Conservation (phyloP, 2,329 filamentous ascomycete species). For the Albophoma yamanashiensis region DNA sequence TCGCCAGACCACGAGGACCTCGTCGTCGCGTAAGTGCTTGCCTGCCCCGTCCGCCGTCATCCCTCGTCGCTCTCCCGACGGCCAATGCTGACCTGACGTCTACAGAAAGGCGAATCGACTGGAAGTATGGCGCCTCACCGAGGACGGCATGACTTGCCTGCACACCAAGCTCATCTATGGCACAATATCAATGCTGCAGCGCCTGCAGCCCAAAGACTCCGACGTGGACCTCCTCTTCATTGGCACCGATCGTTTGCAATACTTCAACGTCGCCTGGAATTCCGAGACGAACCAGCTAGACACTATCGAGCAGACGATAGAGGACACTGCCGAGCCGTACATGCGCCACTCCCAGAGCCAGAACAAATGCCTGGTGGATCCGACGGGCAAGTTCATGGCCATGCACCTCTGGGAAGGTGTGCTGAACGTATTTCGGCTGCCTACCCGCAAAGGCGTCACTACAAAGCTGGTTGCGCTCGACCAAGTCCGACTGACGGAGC, state of each 20-base stretch:
- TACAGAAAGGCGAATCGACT: slow-evolving; percentile 71
- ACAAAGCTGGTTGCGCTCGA: slow-evolving; percentile 38
- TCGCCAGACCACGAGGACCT: slow-evolving; percentile 67
- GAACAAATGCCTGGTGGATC: slow-evolving; percentile 76
- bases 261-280: slow-evolving; percentile 87
- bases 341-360: slow-evolving; percentile 73
- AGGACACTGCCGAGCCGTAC: slow-evolving; percentile 45
- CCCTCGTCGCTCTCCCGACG: background rate
- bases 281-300: slow-evolving; percentile 37
- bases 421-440: slow-evolving; percentile 42
- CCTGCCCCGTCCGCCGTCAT: background rate
- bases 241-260: slow-evolving; percentile 80
- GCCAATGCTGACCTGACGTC: slow-evolving; percentile 2
- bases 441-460: slow-evolving; percentile 30
- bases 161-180: slow-evolving; percentile 70
- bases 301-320: slow-evolving; percentile 38
- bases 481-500: slow-evolving; percentile 45
- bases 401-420: slow-evolving; percentile 52
- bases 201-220: slow-evolving; percentile 63
- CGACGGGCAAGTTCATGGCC: slow-evolving; percentile 51
- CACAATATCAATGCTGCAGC: slow-evolving; percentile 75
- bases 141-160: slow-evolving; percentile 53
- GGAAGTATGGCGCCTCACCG: slow-evolving; percentile 65
- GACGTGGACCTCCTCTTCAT: slow-evolving; percentile 80
- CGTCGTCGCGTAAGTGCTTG: slow-evolving; percentile 64